A percentile compares a stretch with the other conserved stretches of the same genome.
Conservation (phyloP, 768 basidiomycete genomes). For the Lentinus tigrinus region DNA sequence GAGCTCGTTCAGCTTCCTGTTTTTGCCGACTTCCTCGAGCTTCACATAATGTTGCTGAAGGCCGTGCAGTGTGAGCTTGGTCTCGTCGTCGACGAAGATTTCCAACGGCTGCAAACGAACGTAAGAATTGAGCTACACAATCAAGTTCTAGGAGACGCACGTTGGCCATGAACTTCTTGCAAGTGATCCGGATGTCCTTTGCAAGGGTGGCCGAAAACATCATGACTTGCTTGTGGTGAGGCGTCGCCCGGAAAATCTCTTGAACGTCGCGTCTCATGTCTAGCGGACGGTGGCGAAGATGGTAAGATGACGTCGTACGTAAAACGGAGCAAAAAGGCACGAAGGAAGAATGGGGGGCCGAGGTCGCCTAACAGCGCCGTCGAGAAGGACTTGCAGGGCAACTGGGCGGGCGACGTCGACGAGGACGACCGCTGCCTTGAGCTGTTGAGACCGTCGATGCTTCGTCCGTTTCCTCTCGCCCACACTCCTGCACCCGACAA, state of each 20-base stretch:
- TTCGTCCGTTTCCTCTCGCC: conserved; percentile 16
- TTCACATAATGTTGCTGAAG: conserved; percentile 99
- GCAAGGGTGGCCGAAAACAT: conserved; percentile 99
- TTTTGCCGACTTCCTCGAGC: conserved; percentile 92
- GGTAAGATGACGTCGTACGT: conserved; percentile 27
- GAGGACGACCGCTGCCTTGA: conserved; percentile 10
- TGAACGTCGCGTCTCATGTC: conserved; percentile 99
- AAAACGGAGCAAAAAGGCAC: conserved; percentile 21
- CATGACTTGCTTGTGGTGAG: conserved; percentile 99
- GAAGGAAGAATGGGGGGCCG: conserved; percentile 10
- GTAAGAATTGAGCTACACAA: background rate
- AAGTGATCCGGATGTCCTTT: conserved; percentile 95
- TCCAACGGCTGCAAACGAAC: conserved; percentile 76
- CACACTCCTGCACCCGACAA: conserved; percentile 14
- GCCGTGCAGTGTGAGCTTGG: conserved; percentile 96
- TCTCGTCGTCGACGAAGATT: conserved; percentile 99
- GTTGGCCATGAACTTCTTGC: conserved; percentile 99
- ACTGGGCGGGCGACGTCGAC: conserved; percentile 10
- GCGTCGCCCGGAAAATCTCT: conserved; percentile 98
- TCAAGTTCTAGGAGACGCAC: conserved; percentile 51
- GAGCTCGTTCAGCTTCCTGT: conserved; percentile 94
- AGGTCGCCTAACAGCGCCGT: conserved; percentile 13
- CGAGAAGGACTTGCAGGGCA: conserved; percentile 8
- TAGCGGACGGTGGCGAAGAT: conserved; percentile 67
- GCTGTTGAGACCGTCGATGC: conserved; percentile 12